phyloP scores from a whole-genome alignment of 2,329 filamentous ascomycete species.

The Exophiala dermatitidis region DNA sequence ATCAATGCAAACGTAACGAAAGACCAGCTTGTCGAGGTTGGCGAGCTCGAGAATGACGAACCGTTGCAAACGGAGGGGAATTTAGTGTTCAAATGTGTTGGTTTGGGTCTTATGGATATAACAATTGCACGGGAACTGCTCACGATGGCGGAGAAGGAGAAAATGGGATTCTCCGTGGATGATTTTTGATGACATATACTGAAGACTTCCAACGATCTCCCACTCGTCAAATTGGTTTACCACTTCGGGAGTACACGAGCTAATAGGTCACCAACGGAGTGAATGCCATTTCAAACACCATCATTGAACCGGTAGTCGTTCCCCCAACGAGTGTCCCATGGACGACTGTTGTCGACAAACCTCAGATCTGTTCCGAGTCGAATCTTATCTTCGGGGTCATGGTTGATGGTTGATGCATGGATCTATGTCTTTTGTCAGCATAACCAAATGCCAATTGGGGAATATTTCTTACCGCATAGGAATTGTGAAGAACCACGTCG shows the following conservation, averaged over 20 bases:
- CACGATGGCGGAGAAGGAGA: conserved; percentile 31
- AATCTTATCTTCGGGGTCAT: conserved; percentile 46
- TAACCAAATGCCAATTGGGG: neutral
- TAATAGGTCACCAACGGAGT: too few relatives aligned
- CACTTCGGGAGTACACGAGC: too few relatives aligned
- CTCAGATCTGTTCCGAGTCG: conserved; percentile 51
- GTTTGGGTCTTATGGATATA: conserved; percentile 47
- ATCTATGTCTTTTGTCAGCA: conserved; percentile 36
- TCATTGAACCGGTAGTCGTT: conserved; percentile 36
- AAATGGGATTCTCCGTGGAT: conserved; percentile 33
- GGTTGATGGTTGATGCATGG: conserved; percentile 52
- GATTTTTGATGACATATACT: conserved; percentile 30
- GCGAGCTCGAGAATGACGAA: conserved; percentile 31
- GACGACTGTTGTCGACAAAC: conserved; percentile 47
- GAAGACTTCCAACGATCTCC: neutral
- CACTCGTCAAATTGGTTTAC: too few relatives aligned
- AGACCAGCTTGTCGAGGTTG: conserved; percentile 39
- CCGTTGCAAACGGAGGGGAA: conserved; percentile 30
- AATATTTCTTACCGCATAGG: conserved; percentile 31
- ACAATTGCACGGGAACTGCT: conserved; percentile 39
- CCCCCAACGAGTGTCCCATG: conserved; percentile 45
- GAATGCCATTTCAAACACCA: conserved; percentile 23
- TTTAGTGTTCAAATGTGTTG: conserved; percentile 47
- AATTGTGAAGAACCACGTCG: conserved; percentile 42
- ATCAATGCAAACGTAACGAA: conserved; percentile 35